phyloP scores from a whole-genome alignment of 495 filamentous ascomycete genomes.

The Corynascus novoguineensis region DNA sequence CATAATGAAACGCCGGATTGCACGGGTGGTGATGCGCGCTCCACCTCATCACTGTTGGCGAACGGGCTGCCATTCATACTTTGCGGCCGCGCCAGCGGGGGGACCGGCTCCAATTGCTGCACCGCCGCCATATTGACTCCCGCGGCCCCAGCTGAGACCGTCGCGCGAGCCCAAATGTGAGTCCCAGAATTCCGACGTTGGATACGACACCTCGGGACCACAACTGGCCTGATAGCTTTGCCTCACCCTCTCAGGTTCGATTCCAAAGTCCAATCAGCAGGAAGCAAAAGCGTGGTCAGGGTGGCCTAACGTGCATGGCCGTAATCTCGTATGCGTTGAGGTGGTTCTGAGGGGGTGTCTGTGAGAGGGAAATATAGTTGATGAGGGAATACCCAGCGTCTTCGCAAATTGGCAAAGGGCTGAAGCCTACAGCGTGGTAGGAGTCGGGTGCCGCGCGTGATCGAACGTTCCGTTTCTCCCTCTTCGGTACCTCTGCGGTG shows the following conservation, averaged over 20 bases:
- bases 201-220: background rate
- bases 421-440: background rate
- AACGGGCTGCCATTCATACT: conserved; percentile 25
- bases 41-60: conserved; percentile 27
- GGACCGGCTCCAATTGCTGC: conserved; percentile 35
- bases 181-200: background rate
- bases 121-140: conserved; percentile 21
- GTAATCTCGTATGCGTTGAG: conserved; percentile 1
- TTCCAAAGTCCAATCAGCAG: conserved; percentile 11
- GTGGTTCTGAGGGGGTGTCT: conserved; percentile 1
- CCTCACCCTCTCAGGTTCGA: background rate
- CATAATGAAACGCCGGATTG: conserved; percentile 27
- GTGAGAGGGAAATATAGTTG: background rate
- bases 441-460: background rate
- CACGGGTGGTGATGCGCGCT: conserved; percentile 21
- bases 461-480: background rate
- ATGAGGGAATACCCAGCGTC: background rate
- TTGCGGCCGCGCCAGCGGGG: conserved; percentile 32
- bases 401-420: background rate
- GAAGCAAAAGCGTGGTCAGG: conserved; percentile 3
- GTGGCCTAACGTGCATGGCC: conserved; percentile 23
- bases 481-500: background rate
- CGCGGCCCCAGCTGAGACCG: background rate
- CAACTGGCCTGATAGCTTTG: background rate
- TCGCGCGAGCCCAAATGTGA: background rate